Conservation (phyloP, 2,329 filamentous ascomycete genomes). For the Byssothecium circinans region DNA sequence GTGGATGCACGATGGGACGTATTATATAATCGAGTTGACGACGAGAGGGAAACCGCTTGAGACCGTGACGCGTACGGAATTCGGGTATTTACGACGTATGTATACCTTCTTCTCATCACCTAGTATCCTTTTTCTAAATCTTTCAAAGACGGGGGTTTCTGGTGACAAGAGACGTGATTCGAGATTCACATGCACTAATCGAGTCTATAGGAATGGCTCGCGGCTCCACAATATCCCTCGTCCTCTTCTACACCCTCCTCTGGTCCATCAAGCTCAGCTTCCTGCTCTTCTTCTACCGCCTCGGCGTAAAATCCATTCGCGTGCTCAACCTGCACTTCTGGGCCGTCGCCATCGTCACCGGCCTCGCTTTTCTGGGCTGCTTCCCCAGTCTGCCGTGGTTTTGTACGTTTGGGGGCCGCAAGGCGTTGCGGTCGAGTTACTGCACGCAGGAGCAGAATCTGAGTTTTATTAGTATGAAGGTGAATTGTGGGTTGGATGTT, state of each 20-base stretch:
- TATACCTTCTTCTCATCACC: not conserved
- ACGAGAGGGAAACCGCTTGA: not conserved
- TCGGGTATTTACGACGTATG: not conserved
- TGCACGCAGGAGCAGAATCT: constrained; percentile 5
- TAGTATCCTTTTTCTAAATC: not conserved
- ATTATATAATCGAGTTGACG: not conserved
- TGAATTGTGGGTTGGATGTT: constrained; percentile 10
- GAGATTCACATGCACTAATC: not conserved
- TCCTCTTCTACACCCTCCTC: constrained; percentile 4
- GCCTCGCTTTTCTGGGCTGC: not conserved
- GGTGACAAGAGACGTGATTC: no score
- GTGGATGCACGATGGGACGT: not conserved
- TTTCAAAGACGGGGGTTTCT: not conserved
- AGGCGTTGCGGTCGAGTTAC: not conserved
- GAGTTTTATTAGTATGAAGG: constrained; percentile 4
- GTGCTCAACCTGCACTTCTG: constrained; percentile 3
- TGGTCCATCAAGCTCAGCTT: constrained; percentile 7
- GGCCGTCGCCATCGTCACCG: not conserved
- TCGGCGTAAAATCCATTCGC: constrained; percentile 1
- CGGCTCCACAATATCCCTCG: not conserved
- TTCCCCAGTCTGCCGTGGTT: constrained; percentile 3
- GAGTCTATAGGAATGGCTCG: not conserved
- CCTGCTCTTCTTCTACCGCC: constrained; percentile 8
- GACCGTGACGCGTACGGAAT: not conserved
- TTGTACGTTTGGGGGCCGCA: constrained; percentile 1